Evolutionary conservation across 75 land plant species (phyloP).

Genomic region (Cunninghamia lanceolata): DNA sequence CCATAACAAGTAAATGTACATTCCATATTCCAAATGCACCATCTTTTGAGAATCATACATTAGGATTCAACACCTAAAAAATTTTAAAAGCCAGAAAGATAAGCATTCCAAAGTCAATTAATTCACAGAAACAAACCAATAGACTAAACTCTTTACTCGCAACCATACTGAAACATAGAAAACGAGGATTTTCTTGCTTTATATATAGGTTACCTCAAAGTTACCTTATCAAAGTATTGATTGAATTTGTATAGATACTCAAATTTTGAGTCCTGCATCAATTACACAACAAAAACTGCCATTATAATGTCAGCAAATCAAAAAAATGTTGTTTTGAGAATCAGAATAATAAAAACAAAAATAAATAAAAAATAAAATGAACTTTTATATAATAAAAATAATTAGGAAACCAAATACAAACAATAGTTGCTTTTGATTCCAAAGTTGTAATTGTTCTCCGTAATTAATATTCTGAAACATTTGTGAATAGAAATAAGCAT

Average conservation of each 20-base stretch:
- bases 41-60: background rate
- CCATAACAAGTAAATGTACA: background rate
- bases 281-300: background rate
- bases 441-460: background rate
- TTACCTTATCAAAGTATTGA: conserved; percentile 69
- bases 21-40: background rate
- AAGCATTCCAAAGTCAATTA: background rate
- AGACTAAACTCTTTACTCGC: background rate
- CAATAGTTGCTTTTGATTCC: background rate
- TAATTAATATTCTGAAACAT: background rate
- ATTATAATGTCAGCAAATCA: background rate
- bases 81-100: background rate
- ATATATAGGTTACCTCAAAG: background rate
- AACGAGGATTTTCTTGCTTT: background rate
- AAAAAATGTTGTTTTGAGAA: background rate
- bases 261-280: conserved; percentile 69
- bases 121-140: background rate
- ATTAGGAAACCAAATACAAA: background rate
- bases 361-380: too few relatives aligned
- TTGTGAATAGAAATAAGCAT: background rate
- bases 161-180: background rate
- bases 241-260: conserved; percentile 84
- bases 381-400: background rate
- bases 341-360: too few relatives aligned
- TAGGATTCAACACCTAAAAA: background rate